Evolutionary conservation across 768 basidiomycete species (phyloP).

Genomic region (Lactarius evosmus): DNA sequence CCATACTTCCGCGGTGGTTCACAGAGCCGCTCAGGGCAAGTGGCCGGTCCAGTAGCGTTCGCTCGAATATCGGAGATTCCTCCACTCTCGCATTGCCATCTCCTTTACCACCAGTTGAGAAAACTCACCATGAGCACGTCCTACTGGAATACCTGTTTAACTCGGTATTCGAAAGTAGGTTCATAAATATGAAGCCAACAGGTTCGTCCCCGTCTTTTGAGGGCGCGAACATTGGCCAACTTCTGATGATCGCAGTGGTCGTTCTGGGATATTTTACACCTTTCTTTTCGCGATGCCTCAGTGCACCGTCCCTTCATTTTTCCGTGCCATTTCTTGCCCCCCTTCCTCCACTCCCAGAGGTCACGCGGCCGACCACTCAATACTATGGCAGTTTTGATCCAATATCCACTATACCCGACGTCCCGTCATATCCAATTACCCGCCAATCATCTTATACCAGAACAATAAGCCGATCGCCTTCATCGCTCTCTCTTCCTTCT

Average conservation of each 20-base stretch:
- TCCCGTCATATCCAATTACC: slow-evolving; percentile 24
- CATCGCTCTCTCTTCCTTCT: slow-evolving; percentile 22
- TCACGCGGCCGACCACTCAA: slow-evolving; percentile 21
- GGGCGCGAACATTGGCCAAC: neutral
- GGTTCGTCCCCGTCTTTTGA: slow-evolving; percentile 17
- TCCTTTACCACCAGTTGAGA: slow-evolving; percentile 15
- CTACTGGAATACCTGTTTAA: slow-evolving; percentile 29
- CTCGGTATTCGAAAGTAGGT: slow-evolving; percentile 29
- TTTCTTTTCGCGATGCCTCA: slow-evolving; percentile 29
- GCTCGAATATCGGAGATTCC: slow-evolving; percentile 8
- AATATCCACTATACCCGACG: slow-evolving; percentile 19
- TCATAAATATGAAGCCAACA: slow-evolving; percentile 30
- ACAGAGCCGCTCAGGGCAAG: slow-evolving; percentile 59
- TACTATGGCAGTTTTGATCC: slow-evolving; percentile 11
- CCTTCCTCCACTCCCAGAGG: slow-evolving; percentile 26
- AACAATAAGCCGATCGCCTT: slow-evolving; percentile 13
- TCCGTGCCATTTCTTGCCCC: slow-evolving; percentile 27
- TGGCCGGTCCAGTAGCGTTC: slow-evolving; percentile 9
- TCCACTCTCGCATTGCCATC: slow-evolving; percentile 9
- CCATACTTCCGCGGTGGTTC: slow-evolving; percentile 74
- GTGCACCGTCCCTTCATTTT: slow-evolving; percentile 26
- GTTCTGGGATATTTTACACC: slow-evolving; percentile 28
- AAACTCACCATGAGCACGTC: slow-evolving; percentile 23
- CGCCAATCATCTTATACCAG: slow-evolving; percentile 19
- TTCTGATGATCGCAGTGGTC: slow-evolving; percentile 17